A percentile compares a stretch with the other conserved stretches of the same genome.
Evolutionary conservation across 2,329 filamentous ascomycete genomes (phyloP).

Genomic region (Ustulina deusta): DNA sequence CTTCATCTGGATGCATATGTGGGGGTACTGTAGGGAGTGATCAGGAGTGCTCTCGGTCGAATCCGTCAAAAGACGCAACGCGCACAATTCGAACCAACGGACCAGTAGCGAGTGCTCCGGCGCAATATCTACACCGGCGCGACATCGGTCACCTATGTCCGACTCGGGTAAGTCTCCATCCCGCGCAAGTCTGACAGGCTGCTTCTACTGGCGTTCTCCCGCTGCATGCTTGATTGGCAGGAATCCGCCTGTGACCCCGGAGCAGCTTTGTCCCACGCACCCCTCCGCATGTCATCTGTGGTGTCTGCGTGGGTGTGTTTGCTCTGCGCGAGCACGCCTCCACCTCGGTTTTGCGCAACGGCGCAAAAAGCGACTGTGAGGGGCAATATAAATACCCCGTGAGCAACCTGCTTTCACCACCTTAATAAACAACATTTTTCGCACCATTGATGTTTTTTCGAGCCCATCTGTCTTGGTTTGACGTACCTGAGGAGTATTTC

Average conservation of each 20-base stretch:
- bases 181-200: conserved; percentile 35
- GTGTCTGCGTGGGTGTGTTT: conserved; percentile 14
- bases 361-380: conserved; percentile 46
- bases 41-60: background rate
- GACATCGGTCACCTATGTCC: conserved; percentile 21
- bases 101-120: conserved; percentile 5
- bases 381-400: conserved; percentile 31
- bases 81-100: conserved; percentile 1
- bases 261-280: conserved; percentile 20
- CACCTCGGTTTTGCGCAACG: conserved; percentile 46
- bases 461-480: conserved; percentile 8
- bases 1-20: conserved; percentile 1
- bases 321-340: conserved; percentile 41
- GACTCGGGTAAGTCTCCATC: conserved; percentile 41
- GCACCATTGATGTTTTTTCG: background rate
- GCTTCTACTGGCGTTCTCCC: conserved; percentile 32
- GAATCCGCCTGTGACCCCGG: conserved; percentile 18
- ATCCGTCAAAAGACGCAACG: background rate
- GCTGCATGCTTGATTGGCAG: conserved; percentile 48
- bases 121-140: conserved; percentile 22
- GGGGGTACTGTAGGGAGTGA: background rate
- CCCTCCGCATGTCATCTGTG: conserved; percentile 22
- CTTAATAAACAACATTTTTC: background rate
- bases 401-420: conserved; percentile 8
- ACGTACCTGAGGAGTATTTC: conserved; percentile 18